These are phyloP conservation scores for Lactifluus echinatus DNA, from an alignment of 768 basidiomycete species.

Conservation along the genomic window DNA sequence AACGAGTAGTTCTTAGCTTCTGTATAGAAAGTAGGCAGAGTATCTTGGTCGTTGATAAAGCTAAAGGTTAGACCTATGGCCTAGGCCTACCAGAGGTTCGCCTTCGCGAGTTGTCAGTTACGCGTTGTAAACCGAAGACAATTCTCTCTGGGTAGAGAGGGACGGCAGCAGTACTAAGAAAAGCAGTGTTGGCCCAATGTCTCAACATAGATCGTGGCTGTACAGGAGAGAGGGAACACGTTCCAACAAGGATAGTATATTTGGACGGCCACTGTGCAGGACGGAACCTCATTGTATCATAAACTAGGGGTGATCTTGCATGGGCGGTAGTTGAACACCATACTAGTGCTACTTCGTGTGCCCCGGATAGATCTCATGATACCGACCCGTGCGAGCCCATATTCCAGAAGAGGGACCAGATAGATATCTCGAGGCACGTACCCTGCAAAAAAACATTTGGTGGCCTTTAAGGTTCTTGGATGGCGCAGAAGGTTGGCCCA, in stretches of 20 bases:
- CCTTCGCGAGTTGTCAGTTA: background rate
- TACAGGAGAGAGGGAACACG: conserved; percentile 27
- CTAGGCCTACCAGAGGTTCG: conserved; percentile 36
- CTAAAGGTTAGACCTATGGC: no score
- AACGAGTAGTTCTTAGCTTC: background rate
- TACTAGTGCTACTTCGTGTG: background rate
- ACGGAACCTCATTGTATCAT: background rate
- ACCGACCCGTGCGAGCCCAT: background rate
- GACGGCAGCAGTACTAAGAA: conserved; percentile 41
- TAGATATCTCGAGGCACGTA: background rate
- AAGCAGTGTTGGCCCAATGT: conserved; percentile 42
- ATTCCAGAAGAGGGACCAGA: background rate
- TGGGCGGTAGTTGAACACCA: background rate
- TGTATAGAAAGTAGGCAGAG: background rate
- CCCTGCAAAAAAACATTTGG: background rate
- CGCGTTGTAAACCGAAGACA: conserved; percentile 26
- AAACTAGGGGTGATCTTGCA: conserved; percentile 30
- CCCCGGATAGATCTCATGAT: background rate
- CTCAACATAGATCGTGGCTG: conserved; percentile 40
- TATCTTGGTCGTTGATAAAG: no score
- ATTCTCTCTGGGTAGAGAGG: conserved; percentile 47
- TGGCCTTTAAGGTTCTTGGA: background rate
- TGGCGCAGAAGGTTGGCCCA: background rate
- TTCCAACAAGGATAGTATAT: conserved; percentile 25
- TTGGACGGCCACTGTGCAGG: conserved; percentile 25